Evolutionary conservation across 495 filamentous ascomycete genomes (phyloP), one percentile per base, ranked within the genome.

Genomic region (Rhypophila decipiens): DNA sequence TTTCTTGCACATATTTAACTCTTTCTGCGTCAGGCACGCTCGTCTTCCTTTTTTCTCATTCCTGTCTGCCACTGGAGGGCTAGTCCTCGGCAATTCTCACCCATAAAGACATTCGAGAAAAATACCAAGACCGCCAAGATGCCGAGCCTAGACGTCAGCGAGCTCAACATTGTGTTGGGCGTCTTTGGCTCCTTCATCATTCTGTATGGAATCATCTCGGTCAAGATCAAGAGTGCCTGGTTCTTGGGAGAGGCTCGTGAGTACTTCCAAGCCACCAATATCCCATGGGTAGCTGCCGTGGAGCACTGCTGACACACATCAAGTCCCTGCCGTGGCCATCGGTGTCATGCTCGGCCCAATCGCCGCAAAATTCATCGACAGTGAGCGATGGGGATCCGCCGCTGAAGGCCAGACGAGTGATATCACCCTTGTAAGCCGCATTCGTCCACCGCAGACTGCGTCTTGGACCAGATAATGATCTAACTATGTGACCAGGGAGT

Each of bases 241-340:
- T 78, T 76, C 51, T 68, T 80, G 2, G 77, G 77, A 8, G 77
- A 80, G 66, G 76, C 77, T 29, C 64, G 76, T 80, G 49, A 47
- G 74, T 64, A 17, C 9, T 21, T 41, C 22, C 29, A 18, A 12
- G 41, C 7, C 19, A 15, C 39, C 42, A 12, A 19, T 17, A 34
- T n/a, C 11, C 49, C 15, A 19, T 35, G 19, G n/a, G n/a, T n/a
- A n/a, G n/a, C n/a, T n/a, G n/a, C n/a, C n/a, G n/a, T n/a, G n/a
- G n/a, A n/a, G n/a, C n/a, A n/a, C n/a, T n/a, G n/a, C n/a, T n/a
- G n/a, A n/a, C n/a, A n/a, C n/a, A n/a, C n/a, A n/a, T n/a, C 7
- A 33, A 80, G 76, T 80, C 21, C 76, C 75, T 12, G 71, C 76
- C 8, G 72, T 79, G 22, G 38, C 70, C 27, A 42, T 73, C 45